These are phyloP conservation scores for Solidago caesia DNA, from an alignment of 129 eudicot species.

Conservation along the genomic window DNA sequence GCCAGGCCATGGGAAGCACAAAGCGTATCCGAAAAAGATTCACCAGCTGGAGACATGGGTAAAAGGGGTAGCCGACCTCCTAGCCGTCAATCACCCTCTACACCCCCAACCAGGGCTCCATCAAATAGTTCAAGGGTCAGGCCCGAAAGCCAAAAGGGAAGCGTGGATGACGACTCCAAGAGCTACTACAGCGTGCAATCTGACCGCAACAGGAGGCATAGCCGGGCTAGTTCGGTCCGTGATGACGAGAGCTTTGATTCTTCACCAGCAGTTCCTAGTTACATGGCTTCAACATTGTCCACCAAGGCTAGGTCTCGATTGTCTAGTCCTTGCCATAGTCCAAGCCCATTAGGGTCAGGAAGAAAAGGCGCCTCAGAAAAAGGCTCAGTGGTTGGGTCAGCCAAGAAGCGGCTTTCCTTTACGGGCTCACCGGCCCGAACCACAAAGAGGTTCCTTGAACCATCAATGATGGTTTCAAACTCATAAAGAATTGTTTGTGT, in stretches of 20 bases:
- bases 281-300: constrained; percentile 79
- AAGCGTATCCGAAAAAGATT: constrained; percentile 41
- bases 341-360: constrained; percentile 58
- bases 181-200: constrained; percentile 68
- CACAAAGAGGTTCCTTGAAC: constrained; percentile 63
- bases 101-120: constrained; percentile 48
- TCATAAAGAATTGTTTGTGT: constrained; percentile 33
- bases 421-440: constrained; percentile 60
- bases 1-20: constrained; percentile 81
- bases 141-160: constrained; percentile 61
- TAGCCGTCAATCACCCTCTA: constrained; percentile 75
- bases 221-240: constrained; percentile 62
- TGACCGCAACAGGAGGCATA: constrained; percentile 61
- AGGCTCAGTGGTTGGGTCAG: constrained; percentile 43
- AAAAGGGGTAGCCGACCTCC: constrained; percentile 52
- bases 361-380: constrained; percentile 48
- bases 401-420: constrained; percentile 84
- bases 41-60: constrained; percentile 40
- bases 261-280: constrained; percentile 60
- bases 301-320: constrained; percentile 61
- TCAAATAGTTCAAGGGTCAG: constrained; percentile 44
- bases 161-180: constrained; percentile 60
- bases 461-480: constrained; percentile 44
- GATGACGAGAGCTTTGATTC: constrained; percentile 84
- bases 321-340: constrained; percentile 42